Base-by-base conservation (phyloP, 2,329 filamentous ascomycete species). In the Arthroderma sp. region DNA sequence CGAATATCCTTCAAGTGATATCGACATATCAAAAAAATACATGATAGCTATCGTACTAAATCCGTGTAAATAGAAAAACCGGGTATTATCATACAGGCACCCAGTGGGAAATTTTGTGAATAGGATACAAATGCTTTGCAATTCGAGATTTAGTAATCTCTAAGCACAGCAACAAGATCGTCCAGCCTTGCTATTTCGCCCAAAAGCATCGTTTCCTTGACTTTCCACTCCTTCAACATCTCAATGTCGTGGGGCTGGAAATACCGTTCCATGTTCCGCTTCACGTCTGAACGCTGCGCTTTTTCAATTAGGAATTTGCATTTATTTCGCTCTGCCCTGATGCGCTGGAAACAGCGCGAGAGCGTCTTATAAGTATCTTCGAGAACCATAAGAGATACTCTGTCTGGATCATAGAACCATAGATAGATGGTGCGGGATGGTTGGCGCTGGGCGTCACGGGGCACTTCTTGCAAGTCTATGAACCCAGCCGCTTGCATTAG, bases 391-490 rank as follows among this genome's bases (percentile, higher is more conserved):
- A 75, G 72, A 40, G 80, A 70, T 5, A 83, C 81, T 39, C 83
- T 77, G 38, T 86, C 78, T 7, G 75, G 70, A 58, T 96, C 88
- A 62, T 86, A 94, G 69, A 80, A 94, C 81, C 88, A 95, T 45
- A 96, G 77, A 61, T 88, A 96, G 27, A 94, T 75, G 0, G 87
- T 94, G 43, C 86, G 79, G 50, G 81, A 84, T 0, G 88, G 85
- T 54, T 83, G 77, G 31, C 87, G 81, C 49, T 80, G 81, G 52
- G 82, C 82, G 56, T 96, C 89, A 52, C 85, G 84, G 0, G 91
- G 91, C 0, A 98, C 82, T 66, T 98, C 91, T 61, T 98, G 91
- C 4, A 94, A 78, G 53, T 96, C 86, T 8, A 94, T 78, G 49
- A 91, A 81, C 1, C 91, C 89, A 11, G 80, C 79, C 61, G 86